Evolutionary conservation across 495 filamentous ascomycete genomes (phyloP), one percentile per base, ranked within the genome.

Genomic region (Parachaetomium inaequale): DNA sequence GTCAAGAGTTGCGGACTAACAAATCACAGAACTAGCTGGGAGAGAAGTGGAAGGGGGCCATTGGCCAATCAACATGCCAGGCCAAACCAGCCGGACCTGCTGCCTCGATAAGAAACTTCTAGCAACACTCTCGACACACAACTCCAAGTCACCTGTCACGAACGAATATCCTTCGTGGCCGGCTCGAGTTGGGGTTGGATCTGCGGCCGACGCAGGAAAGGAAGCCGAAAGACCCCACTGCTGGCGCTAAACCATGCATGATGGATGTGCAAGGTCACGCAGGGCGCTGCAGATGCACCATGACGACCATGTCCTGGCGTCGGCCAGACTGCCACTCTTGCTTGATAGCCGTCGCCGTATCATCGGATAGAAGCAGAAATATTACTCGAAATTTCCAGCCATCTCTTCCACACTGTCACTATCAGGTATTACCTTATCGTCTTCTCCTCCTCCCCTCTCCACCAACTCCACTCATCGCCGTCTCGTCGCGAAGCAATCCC

Each of bases 231-330:
- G 11, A 54, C 51, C 38, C 54, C 54, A 29, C 54, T 12, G 21
- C 36, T 28, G 23, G 36, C 40, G 40, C 25, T 57, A 43, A 42
- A 19, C 40, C 40, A 49, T 26, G 19, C n/a, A 10, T 23, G 45
- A 23, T 14, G 10, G 19, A 12, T 25, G 45, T 25, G 12, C 45
- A n/a, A 38, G 34, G 34, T 55, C 32, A 42, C 52, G 34, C 52
- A 26, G 32, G 11, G 8, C 52, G 12, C 11, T 28, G 10, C 52
- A 55, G 12, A 32, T 57, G 54, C 54, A 57, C 11, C 34, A 57
- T 57, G 54, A 57, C 54, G 54, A 57, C 21, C 38, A 21, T 43
- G 38, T 57, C 25, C 23, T 45, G n/a, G n/a, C n/a, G n/a, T n/a
- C n/a, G n/a, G n/a, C n/a, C n/a, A n/a, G n/a, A n/a, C n/a, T n/a